These are phyloP conservation scores for Wolfiporia cocos DNA, from an alignment of 1,284 basidiomycete species.

Conservation along the genomic window DNA sequence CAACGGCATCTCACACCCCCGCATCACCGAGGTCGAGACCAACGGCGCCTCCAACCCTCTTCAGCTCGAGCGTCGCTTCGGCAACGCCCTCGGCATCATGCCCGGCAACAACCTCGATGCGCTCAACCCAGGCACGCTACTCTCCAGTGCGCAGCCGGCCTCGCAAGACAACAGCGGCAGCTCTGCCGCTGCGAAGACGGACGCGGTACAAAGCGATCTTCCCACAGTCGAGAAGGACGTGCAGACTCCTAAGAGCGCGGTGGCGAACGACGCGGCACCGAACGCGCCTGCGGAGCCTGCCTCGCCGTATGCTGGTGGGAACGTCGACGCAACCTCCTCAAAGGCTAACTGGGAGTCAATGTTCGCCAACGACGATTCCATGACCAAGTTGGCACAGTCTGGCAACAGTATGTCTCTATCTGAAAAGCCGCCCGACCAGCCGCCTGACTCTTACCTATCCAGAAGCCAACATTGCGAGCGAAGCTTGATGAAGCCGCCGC, in stretches of 20 bases:
- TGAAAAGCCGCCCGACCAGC: too few relatives aligned
- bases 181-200: too few relatives aligned
- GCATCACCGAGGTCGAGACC: slow-evolving; percentile 7
- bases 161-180: too few relatives aligned
- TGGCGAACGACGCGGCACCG: neutral
- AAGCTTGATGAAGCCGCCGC: too few relatives aligned
- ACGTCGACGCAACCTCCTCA: neutral
- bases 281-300: slow-evolving; percentile 1
- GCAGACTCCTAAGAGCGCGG: neutral
- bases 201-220: too few relatives aligned
- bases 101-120: neutral
- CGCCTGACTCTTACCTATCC: too few relatives aligned
- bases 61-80: slow-evolving; percentile 1
- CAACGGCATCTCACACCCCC: slow-evolving; percentile 9
- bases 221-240: neutral
- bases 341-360: too few relatives aligned
- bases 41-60: neutral
- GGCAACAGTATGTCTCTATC: too few relatives aligned
- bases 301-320: slow-evolving; percentile 1
- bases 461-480: too few relatives aligned
- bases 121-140: neutral
- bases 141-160: too few relatives aligned
- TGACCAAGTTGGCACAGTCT: too few relatives aligned
- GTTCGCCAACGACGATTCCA: too few relatives aligned
- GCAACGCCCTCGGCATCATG: neutral